Base-by-base conservation (phyloP, 176 grass and related monocot species). In the Poa pratensis region DNA sequence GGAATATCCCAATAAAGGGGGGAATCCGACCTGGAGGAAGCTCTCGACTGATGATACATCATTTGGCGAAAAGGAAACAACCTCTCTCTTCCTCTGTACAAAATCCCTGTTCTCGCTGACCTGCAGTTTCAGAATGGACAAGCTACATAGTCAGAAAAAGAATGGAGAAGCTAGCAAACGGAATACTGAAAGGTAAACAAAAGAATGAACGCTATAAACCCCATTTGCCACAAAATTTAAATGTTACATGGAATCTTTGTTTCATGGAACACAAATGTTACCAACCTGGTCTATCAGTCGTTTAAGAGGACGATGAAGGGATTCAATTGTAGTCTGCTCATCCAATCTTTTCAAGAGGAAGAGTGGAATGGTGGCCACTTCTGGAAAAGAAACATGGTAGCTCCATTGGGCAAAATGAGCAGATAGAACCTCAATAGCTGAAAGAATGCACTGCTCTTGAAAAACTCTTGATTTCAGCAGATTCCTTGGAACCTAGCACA, bases 321-420 rank as follows among this genome's bases (percentile, higher is more conserved):
- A 90, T 73, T 99, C 91, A 10, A 82, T 17, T 48, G 82, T 81
- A 71, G 88, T 83, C 30, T 87, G 88, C 43, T 90, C 93, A 77
- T 96, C 59, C 46, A 91, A 83, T 82, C 71, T 99, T 78, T 99
- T 99, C 70, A 99, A 53, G 82, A 99, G 89, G 60, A 94, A 87
- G 42, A 99, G 78, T 19, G 96, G 93, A 75, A 94, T 94, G 19
- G 89, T 94, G 57, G 89, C 76, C 53, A 99, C 86, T 91, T 99
- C 96, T 67, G 96, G 91, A 79, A 99, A 92, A 73, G 93, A 96
- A 75, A 96, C 82, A 87, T 99, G 96, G 81, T 94, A 96, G 83
- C 93, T 91, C 96, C 96, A 98, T 53, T 98, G 96, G 37, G 80
- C 69, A 78, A 98, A 92, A 85, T 98, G 93, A 72, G 88, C 83